These are phyloP conservation scores for Thecamonas trahens DNA, from an alignment of 78 protist genomes.

Conservation along the genomic window DNA sequence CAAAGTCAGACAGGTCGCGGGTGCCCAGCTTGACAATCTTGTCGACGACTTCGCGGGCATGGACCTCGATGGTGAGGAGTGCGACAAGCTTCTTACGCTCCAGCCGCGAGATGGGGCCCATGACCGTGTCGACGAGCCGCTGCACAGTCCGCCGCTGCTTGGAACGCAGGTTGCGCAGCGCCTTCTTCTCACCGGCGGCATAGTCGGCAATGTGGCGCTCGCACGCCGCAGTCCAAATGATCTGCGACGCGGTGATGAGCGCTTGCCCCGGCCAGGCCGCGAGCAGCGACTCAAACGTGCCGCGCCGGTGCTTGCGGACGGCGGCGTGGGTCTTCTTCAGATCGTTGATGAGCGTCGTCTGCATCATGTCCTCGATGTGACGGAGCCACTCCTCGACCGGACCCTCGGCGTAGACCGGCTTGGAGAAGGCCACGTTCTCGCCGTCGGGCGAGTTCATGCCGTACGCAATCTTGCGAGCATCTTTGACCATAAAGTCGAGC, in stretches of 20 bases:
- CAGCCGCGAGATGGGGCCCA: conserved; percentile 22
- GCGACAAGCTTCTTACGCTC: conserved; percentile 56
- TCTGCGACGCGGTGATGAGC: conserved; percentile 51
- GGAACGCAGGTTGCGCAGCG: conserved; percentile 19
- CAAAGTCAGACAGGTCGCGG: conserved; percentile 32
- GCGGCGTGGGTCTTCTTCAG: conserved; percentile 3
- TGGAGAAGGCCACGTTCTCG: conserved; percentile 33
- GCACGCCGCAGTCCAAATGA: conserved; percentile 66
- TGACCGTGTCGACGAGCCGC: conserved; percentile 39
- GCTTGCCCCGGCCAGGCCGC: conserved; percentile 55
- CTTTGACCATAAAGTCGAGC: conserved; percentile 18
- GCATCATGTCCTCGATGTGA: conserved; percentile 55
- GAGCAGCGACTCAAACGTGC: conserved; percentile 76
- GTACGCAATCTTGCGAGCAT: conserved; percentile 27
- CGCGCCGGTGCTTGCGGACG: background rate
- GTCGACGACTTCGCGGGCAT: conserved; percentile 74
- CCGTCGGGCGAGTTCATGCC: conserved; percentile 47
- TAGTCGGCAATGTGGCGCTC: background rate
- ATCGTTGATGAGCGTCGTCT: conserved; percentile 3
- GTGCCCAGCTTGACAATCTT: background rate
- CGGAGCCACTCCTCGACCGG: conserved; percentile 80
- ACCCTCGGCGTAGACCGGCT: conserved; percentile 35
- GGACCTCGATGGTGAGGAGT: conserved; percentile 85
- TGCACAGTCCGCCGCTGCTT: conserved; percentile 40
- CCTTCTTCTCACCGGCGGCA: conserved; percentile 24